These are phyloP conservation scores for Naematelia encephala DNA, from an alignment of 768 basidiomycete species.

Conservation along the genomic window DNA sequence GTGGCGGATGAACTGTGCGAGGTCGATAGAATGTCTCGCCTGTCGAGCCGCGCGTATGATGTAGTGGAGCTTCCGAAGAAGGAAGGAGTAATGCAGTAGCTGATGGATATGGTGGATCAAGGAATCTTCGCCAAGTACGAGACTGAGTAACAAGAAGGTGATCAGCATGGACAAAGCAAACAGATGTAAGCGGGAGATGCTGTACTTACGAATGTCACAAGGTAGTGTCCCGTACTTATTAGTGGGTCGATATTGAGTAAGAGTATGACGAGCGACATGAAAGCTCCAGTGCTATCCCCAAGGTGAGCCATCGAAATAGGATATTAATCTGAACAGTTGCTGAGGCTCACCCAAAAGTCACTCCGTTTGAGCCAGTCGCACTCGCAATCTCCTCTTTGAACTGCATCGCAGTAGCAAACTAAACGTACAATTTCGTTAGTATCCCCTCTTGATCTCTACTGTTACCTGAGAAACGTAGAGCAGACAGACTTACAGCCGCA, in stretches of 20 bases:
- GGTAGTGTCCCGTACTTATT: background rate
- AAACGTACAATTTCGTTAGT: background rate
- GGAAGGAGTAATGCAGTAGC: conserved; percentile 37
- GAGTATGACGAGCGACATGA: conserved; percentile 21
- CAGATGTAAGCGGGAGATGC: background rate
- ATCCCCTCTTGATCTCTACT: background rate
- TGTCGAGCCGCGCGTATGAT: conserved; percentile 14
- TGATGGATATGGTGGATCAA: conserved; percentile 32
- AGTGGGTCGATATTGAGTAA: conserved; percentile 23
- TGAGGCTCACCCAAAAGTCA: conserved; percentile 28
- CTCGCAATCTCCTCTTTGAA: conserved; percentile 22
- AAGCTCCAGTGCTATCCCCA: conserved; percentile 29
- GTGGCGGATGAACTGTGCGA: conserved; percentile 1
- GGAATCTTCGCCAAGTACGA: conserved; percentile 14
- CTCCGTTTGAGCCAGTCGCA: conserved; percentile 13
- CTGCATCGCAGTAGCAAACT: conserved; percentile 18
- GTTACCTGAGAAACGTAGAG: background rate
- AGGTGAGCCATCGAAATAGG: no score
- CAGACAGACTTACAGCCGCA: conserved; percentile 23
- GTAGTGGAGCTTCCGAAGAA: conserved; percentile 11
- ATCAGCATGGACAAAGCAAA: no score
- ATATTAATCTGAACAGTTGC: no score
- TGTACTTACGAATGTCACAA: background rate
- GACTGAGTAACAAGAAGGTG: no score
- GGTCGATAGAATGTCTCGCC: conserved; percentile 10